Conservation (phyloP, 2,329 filamentous ascomycete species). For the Trichoderma endophyticum region DNA sequence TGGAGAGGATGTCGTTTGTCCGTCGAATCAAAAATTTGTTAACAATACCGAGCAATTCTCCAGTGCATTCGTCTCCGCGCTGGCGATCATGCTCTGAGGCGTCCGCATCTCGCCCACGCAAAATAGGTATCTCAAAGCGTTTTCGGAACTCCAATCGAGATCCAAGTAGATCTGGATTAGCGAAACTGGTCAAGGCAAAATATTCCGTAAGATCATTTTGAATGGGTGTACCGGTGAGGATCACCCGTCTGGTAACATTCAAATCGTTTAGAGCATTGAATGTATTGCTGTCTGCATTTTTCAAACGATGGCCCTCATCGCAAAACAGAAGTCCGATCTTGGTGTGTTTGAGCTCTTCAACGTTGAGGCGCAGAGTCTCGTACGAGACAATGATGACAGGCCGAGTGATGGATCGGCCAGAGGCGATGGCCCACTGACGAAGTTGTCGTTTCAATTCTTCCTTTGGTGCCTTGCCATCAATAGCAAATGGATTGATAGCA, state of each 20-base stretch:
- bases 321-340: constrained; percentile 91
- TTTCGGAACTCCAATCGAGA: constrained; percentile 90
- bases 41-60: constrained; percentile 77
- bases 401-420: constrained; percentile 81
- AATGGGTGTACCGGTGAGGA: constrained; percentile 93
- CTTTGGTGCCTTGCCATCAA: constrained; percentile 94
- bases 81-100: constrained; percentile 79
- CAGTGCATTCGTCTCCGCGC: constrained; percentile 78
- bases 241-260: constrained; percentile 87
- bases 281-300: constrained; percentile 94
- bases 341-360: constrained; percentile 83
- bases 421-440: constrained; percentile 90
- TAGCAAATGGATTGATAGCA: constrained; percentile 88
- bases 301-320: constrained; percentile 93
- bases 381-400: constrained; percentile 98
- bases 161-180: constrained; percentile 88
- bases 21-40: constrained; percentile 98
- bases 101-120: constrained; percentile 85
- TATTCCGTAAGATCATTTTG: constrained; percentile 99
- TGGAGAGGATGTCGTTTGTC: constrained; percentile 96
- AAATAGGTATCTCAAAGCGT: constrained; percentile 86
- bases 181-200: constrained; percentile 92
- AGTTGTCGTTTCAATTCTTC: constrained; percentile 87
- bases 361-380: constrained; percentile 88
- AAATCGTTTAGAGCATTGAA: constrained; percentile 87